phyloP scores from a whole-genome alignment of 257 asterid species.

The Nicotiana otophora region DNA sequence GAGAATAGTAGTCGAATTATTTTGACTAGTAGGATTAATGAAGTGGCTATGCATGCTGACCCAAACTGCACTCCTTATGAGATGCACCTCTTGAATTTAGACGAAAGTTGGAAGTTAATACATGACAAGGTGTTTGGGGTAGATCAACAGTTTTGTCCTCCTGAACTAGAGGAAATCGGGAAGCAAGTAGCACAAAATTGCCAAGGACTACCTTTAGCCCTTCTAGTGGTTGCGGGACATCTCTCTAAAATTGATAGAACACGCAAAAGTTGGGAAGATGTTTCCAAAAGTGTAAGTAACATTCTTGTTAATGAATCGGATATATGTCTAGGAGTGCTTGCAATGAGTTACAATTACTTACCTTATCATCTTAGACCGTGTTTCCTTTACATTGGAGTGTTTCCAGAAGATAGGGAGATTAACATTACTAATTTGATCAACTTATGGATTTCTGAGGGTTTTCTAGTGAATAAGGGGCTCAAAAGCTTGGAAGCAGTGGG shows the following conservation, averaged over 20 bases:
- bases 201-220: too few species aligned
- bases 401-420: neutral
- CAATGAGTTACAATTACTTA: too few species aligned
- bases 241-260: neutral
- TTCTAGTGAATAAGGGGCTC: neutral
- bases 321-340: too few species aligned
- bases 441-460: slow-evolving; percentile 3
- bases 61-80: neutral
- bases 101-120: neutral
- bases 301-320: neutral
- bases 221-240: neutral
- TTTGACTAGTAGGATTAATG: neutral
- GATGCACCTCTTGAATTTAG: neutral
- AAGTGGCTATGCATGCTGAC: neutral
- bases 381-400: too few species aligned
- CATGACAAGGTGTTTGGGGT: neutral
- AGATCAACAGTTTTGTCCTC: neutral
- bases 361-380: too few species aligned
- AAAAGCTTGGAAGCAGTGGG: neutral
- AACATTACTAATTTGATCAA: neutral
- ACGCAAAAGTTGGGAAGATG: neutral
- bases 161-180: neutral
- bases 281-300: neutral
- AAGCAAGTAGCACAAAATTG: neutral
- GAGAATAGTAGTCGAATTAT: neutral